These are phyloP conservation scores for Neofusicoccum ribis DNA, from an alignment of 2,329 filamentous ascomycete genomes.

Conservation along the genomic window DNA sequence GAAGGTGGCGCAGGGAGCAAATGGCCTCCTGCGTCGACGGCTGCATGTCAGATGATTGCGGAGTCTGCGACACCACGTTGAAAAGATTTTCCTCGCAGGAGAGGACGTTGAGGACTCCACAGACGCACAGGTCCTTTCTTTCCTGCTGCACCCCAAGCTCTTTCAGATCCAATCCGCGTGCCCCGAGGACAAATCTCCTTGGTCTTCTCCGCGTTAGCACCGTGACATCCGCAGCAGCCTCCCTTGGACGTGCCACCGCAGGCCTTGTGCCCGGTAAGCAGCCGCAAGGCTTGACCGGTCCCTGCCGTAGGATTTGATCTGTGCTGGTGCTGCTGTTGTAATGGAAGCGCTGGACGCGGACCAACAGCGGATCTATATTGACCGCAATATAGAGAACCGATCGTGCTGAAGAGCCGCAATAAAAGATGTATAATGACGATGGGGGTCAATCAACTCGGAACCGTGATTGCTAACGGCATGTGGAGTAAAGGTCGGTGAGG, in stretches of 20 bases:
- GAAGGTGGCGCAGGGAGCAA: background rate
- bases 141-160: slow-evolving; percentile 7
- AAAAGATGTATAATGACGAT: background rate
- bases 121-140: background rate
- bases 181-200: background rate
- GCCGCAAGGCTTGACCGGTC: background rate
- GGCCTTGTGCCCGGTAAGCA: slow-evolving; percentile 3
- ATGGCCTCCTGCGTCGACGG: background rate
- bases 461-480: slow-evolving; percentile 10
- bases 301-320: background rate
- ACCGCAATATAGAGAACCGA: background rate
- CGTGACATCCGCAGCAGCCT: background rate
- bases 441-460: background rate
- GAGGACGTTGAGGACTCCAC: background rate
- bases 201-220: background rate
- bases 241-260: background rate
- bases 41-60: slow-evolving; percentile 6
- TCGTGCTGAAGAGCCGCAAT: background rate
- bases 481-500: slow-evolving; percentile 15
- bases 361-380: slow-evolving; percentile 1
- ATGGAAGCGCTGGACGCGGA: background rate
- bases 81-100: slow-evolving; percentile 15
- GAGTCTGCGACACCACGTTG: slow-evolving; percentile 17
- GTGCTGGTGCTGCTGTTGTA: background rate
- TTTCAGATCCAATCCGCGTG: slow-evolving; percentile 5